Percentiles rank a stretch among this genome's conserved stretches.
These are phyloP conservation scores for Euptelea pleiosperma DNA, from an alignment of 164 flowering plant species.

Conservation along the genomic window DNA sequence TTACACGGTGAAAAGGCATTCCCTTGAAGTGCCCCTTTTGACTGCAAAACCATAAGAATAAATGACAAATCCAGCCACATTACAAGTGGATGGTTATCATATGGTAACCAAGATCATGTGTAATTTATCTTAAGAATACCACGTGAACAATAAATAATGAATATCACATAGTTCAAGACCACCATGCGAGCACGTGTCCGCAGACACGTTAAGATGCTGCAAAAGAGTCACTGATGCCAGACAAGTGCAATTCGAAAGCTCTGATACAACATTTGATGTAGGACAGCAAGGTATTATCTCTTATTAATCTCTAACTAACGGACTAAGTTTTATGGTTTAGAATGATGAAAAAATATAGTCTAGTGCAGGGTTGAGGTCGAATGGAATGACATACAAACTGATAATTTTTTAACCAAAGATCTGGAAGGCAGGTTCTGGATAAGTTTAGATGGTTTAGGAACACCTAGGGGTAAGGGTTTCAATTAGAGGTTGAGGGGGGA, in stretches of 20 bases:
- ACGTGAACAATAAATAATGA: background rate
- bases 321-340: too few species aligned
- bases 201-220: background rate
- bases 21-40: slow-evolving; percentile 86
- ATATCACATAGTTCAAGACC: background rate
- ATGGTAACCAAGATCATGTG: background rate
- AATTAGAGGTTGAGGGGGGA: background rate
- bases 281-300: too few species aligned
- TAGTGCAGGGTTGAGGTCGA: too few species aligned
- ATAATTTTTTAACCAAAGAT: too few species aligned
- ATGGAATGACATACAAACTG: too few species aligned
- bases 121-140: background rate
- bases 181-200: background rate
- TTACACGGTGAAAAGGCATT: slow-evolving; percentile 73
- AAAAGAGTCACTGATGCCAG: background rate
- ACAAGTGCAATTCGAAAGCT: background rate
- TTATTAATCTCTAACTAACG: too few species aligned
- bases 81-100: background rate
- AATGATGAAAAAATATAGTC: too few species aligned
- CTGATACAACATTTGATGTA: too few species aligned
- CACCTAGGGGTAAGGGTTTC: background rate
- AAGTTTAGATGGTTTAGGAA: background rate
- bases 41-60: slow-evolving; percentile 44
- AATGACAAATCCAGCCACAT: background rate
- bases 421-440: too few species aligned